Conservation (phyloP, 148 eudicot genomes). For the Polygonum aviculare region DNA sequence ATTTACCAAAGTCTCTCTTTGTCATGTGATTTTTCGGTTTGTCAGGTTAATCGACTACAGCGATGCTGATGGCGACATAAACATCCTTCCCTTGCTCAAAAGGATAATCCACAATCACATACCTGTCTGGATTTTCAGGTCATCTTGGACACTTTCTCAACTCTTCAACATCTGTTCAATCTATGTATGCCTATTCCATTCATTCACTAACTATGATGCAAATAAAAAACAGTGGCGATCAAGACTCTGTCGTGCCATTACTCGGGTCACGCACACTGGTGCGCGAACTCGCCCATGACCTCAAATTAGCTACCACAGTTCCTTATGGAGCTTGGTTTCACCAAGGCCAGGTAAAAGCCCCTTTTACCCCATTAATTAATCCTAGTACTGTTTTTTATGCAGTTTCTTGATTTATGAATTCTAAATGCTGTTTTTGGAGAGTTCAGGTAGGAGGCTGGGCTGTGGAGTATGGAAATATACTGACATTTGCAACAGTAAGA, state of each 20-base stretch:
- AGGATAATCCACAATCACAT: conserved; percentile 46
- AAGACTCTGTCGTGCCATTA: conserved; percentile 92
- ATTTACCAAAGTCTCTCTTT: not conserved
- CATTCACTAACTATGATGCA: not conserved
- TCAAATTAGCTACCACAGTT: conserved; percentile 49
- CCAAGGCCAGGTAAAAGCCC: conserved; percentile 57
- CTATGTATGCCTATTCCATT: not conserved
- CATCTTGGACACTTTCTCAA: not conserved
- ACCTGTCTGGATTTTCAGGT: conserved; percentile 91
- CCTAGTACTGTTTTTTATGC: not conserved
- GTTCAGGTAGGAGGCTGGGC: conserved; percentile 92
- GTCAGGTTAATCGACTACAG: conserved; percentile 56
- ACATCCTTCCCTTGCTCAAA: conserved; percentile 77
- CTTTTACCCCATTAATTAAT: not conserved
- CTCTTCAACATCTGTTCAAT: not conserved
- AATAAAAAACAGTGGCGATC: conserved; percentile 58
- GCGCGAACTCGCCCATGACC: conserved; percentile 79
- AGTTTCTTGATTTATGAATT: not conserved
- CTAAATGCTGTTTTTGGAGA: not conserved
- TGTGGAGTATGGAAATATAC: conserved; percentile 73
- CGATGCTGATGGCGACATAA: conserved; percentile 57
- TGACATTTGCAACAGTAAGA: conserved; percentile 87
- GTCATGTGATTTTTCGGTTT: conserved; percentile 2
- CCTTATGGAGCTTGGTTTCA: conserved; percentile 97
- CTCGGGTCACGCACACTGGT: conserved; percentile 86